Evolutionary conservation across 768 basidiomycete genomes (phyloP), one percentile per base, ranked within the genome.

Genomic region (Leccinum arenicola): DNA sequence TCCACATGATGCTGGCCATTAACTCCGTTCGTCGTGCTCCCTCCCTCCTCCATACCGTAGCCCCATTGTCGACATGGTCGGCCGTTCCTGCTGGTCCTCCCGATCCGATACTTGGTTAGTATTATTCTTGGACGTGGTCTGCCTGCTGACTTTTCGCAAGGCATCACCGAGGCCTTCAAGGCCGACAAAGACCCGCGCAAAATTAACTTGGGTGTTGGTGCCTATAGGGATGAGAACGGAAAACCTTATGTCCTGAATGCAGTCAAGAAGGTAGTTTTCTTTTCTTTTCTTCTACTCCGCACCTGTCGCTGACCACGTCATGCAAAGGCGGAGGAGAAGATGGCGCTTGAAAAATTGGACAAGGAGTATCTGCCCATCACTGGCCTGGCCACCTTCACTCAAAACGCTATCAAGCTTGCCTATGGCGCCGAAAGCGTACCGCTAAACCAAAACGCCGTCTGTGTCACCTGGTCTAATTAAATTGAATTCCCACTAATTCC

Each of bases 331-430:
- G 93, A 96, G 74, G 84, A 88, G 62, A 72, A 85, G 59, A 71
- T 98, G 52, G 77, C 80, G 49, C 75, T 82, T 50, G 80, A 84
- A 59, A 81, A 83, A 57, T 80, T 82, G 40, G 93, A 95, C 84
- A 96, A 98, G 77, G 96, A 98, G 74, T 98, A 98, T 74, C 84
- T 98, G 47, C 91, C 94, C 60, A 99, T 99, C 72, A 93, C 91
- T 56, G 97, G 97, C 68, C 85, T 93, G 53, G 77, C 87, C 6
- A 84, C 86, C 54, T 96, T 97, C 77, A 94, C 89, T 64, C 83
- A 86, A 70, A 86, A 86, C 51, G 93, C 97, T 29, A 86, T 88
- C 50, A 88, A 93, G 74, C 82, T 99, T 52, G 96, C 94, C 48
- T 97, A 97, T 70, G 95, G 96, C 50, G 80, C 80, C 29, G 88